Evolutionary conservation across 352 stramenopile genomes (phyloP), one percentile per base, ranked within the genome.

Genomic region (Phytophthora pistaciae): DNA sequence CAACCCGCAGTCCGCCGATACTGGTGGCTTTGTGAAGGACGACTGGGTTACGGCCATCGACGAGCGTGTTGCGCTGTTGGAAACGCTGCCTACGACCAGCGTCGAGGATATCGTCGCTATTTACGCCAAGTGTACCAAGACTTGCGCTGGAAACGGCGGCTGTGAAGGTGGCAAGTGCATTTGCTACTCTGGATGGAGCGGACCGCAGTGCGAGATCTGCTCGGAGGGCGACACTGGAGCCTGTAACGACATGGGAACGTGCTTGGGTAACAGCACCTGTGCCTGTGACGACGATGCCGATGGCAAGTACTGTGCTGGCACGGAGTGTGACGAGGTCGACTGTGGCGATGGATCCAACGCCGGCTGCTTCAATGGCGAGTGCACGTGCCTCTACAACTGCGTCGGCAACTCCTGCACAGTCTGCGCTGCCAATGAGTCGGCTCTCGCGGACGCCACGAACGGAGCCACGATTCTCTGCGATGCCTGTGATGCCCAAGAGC

Each of bases 1-100:
- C 42, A 94, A 94, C 61, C 87, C 87, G 5, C 80, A 94, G 68
- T 91, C 83, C 11, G 84, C 82, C 16, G 84, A 93, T 58, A 90
- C 74, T 1, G 87, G 87, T 23, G 87, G 84, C 3, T 81, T 94
- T 21, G 74, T 92, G 7, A 79, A 79, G 64, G 78, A 90, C n/a
- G 87, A 94, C 77, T 94, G 85, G 87, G 70, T 68, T 48, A 90
- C 87, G 14, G 70, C 87, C 13, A 82, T 92, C 57, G 73, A 80
- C 5, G 80, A 90, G 60, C 86, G 86, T 40, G 77, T 91, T 31
- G 75, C 84, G 2, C 52, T 93, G 23, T 58, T 93, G 18, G 58
- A 74, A 16, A 44, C 53, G 18, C 56, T 92, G 21, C 83, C 81
- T 8, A 70, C 75, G 5, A 82, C 79, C 4, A 84, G 59, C 27